Conservation (phyloP, 1,284 basidiomycete genomes). For the Naganishia liquefaciens region DNA sequence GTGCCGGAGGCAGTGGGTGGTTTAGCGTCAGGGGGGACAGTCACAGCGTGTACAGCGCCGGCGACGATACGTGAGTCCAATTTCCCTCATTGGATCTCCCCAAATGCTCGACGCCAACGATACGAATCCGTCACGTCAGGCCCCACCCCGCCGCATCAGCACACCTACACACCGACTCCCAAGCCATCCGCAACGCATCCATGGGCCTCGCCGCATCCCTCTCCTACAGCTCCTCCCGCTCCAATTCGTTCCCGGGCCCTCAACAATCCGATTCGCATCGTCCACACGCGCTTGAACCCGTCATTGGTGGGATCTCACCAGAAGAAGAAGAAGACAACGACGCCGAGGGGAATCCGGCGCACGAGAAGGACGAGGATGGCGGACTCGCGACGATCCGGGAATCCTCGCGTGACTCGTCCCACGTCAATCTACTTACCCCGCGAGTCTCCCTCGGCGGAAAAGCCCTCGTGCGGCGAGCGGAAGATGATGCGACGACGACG, state of each 20-base stretch:
- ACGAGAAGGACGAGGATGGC: neutral
- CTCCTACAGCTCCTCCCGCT: constrained; percentile 22
- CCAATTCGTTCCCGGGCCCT: neutral
- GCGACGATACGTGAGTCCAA: constrained; percentile 17
- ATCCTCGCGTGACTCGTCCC: neutral
- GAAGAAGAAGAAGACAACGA: neutral
- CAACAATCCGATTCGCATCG: neutral
- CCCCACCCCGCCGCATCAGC: constrained; percentile 8
- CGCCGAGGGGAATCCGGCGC: neutral
- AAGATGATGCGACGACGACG: neutral
- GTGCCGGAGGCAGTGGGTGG: constrained; percentile 10
- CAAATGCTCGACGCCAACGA: no score
- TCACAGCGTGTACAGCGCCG: constrained; percentile 9
- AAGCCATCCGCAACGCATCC: constrained; percentile 21
- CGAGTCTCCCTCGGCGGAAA: constrained; percentile 1
- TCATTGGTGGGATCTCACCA: neutral
- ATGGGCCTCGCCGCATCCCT: constrained; percentile 20
- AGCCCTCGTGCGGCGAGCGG: constrained; percentile 3
- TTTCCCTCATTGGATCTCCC: no score
- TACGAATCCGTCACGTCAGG: neutral
- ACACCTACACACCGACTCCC: neutral
- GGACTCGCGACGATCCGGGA: constrained; percentile 17
- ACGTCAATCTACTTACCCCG: neutral
- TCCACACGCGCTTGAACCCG: neutral
- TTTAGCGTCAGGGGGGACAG: neutral